Conservation (phyloP, 768 basidiomycete species). For the Naganishia vishniacii region DNA sequence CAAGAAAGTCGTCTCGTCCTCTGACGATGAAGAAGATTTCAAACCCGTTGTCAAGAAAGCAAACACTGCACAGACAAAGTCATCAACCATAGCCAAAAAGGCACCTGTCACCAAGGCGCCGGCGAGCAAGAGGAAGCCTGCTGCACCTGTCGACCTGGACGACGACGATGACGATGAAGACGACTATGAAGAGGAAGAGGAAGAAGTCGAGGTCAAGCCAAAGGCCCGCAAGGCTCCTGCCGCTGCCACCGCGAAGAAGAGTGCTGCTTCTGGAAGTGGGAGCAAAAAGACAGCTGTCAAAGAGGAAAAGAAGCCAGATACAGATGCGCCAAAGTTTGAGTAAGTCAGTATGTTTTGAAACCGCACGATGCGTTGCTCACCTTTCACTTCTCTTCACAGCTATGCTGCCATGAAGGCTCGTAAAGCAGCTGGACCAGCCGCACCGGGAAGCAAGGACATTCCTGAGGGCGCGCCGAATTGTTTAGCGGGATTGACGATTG, state of each 20-base stretch:
- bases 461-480: conserved; percentile 69
- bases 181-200: conserved; percentile 31
- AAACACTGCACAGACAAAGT: not conserved
- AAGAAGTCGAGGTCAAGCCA: conserved; percentile 3
- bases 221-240: not conserved
- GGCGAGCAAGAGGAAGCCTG: conserved; percentile 33
- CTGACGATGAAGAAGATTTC: conserved; percentile 23
- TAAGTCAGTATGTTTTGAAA: conserved; percentile 31
- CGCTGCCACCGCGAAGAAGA: conserved; percentile 9
- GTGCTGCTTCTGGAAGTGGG: conserved; percentile 25
- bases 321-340: conserved; percentile 47
- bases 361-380: conserved; percentile 29
- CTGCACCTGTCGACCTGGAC: conserved; percentile 23
- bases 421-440: conserved; percentile 35
- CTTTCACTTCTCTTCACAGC: conserved; percentile 58
- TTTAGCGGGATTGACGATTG: conserved; percentile 78
- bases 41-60: conserved; percentile 26
- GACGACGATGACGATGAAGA: conserved; percentile 29
- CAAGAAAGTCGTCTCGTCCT: conserved; percentile 21
- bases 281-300: conserved; percentile 24
- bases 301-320: conserved; percentile 31
- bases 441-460: conserved; percentile 61
- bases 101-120: conserved; percentile 27
- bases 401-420: conserved; percentile 38
- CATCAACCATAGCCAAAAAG: conserved; percentile 23